Percentiles rank a stretch among this genome's conserved stretches.
phyloP scores from a whole-genome alignment of 768 basidiomycete species.

The Hemileccinum rubropunctum region DNA sequence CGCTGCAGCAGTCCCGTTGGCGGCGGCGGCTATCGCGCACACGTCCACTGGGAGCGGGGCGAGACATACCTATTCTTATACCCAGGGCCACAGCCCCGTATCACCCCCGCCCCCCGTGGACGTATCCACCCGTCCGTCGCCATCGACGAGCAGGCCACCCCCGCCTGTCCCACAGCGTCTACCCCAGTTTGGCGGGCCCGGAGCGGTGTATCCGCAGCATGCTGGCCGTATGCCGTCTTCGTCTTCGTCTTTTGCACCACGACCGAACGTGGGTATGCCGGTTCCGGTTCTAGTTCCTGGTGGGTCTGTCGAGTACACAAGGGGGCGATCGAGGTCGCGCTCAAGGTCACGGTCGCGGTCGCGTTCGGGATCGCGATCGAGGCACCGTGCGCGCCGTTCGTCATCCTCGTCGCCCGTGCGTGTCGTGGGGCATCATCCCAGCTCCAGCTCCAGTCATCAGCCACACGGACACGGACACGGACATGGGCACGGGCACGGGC shows the following conservation, averaged over 20 bases:
- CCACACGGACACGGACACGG: too few relatives aligned
- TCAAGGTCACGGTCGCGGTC: conserved; percentile 10
- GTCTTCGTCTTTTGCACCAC: too few relatives aligned
- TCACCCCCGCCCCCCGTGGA: conserved; percentile 11
- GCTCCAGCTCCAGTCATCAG: too few relatives aligned
- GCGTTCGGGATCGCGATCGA: conserved; percentile 2
- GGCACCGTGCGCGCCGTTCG: not conserved
- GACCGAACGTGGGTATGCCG: too few relatives aligned
- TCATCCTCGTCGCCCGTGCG: not conserved
- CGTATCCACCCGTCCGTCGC: conserved; percentile 12
- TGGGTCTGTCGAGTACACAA: too few relatives aligned
- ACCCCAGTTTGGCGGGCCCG: not conserved
- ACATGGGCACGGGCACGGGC: not conserved
- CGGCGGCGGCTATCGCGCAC: not conserved
- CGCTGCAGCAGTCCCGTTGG: not conserved
- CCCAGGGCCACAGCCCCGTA: too few relatives aligned
- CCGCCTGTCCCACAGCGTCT: not conserved
- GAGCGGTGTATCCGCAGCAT: too few relatives aligned
- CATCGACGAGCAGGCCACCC: not conserved
- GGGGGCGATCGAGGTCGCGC: conserved; percentile 3
- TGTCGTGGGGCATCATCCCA: too few relatives aligned
- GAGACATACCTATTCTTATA: not conserved
- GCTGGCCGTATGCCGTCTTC: too few relatives aligned
- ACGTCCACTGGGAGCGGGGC: not conserved
- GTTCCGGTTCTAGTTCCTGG: too few relatives aligned